phyloP scores from a whole-genome alignment of 2,329 filamentous ascomycete genomes.

The Colletotrichum chlorophyti region DNA sequence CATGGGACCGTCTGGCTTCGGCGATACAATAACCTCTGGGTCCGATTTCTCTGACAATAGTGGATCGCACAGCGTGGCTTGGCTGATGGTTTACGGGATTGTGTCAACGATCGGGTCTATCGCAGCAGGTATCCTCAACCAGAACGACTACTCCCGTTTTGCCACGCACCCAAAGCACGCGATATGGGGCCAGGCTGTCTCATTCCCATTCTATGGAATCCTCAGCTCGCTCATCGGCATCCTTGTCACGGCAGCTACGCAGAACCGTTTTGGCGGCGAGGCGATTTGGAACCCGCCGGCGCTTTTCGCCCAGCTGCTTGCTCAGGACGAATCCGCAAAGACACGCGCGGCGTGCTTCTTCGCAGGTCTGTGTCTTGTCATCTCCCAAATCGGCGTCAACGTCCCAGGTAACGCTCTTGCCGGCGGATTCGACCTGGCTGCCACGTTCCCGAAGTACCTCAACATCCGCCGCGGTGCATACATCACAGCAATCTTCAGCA shows the following conservation, averaged over 20 bases:
- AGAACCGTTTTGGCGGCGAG: conserved; percentile 41
- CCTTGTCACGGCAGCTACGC: conserved; percentile 47
- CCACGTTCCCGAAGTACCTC: conserved; percentile 44
- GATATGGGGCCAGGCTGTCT: conserved; percentile 42
- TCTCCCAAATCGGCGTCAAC: conserved; percentile 46
- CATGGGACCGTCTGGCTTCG: conserved; percentile 48
- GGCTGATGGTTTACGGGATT: conserved; percentile 45
- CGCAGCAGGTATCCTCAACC: conserved; percentile 45
- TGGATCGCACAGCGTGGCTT: conserved; percentile 39
- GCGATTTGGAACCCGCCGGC: conserved; percentile 46
- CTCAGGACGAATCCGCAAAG: conserved; percentile 37
- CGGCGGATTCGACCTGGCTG: conserved; percentile 47
- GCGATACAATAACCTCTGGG: conserved; percentile 35
- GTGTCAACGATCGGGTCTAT: conserved; percentile 46
- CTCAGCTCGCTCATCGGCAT: conserved; percentile 46
- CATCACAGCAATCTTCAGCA: conserved; percentile 42
- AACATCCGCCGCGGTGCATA: conserved; percentile 47
- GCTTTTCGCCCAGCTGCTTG: conserved; percentile 40
- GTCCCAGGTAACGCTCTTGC: conserved; percentile 44
- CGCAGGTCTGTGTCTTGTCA: conserved; percentile 41
- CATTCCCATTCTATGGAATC: conserved; percentile 44
- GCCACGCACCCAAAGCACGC: conserved; percentile 40
- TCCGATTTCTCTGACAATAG: conserved; percentile 34
- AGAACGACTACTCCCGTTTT: conserved; percentile 46
- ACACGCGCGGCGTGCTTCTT: conserved; percentile 47